phyloP scores from a whole-genome alignment of 1,284 basidiomycete genomes.

The Schizophyllum commune region DNA sequence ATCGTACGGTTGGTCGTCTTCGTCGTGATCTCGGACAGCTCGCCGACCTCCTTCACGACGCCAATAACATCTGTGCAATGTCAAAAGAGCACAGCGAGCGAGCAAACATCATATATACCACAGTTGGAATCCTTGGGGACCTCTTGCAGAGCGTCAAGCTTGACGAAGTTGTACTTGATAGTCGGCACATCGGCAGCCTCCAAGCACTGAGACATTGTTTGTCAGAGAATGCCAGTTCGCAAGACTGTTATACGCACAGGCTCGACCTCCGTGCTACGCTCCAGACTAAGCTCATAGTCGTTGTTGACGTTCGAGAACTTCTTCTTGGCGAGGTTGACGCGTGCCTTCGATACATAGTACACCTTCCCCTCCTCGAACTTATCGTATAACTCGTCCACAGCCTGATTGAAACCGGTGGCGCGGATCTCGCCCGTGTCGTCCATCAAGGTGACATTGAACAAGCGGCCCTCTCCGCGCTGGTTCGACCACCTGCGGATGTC shows the following conservation, averaged over 20 bases:
- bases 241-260: constrained; percentile 40
- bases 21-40: constrained; percentile 38
- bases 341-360: constrained; percentile 86
- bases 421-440: constrained; percentile 94
- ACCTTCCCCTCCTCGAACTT: constrained; percentile 89
- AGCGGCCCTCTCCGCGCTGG: constrained; percentile 86
- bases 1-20: constrained; percentile 29
- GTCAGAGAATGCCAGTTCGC: background rate
- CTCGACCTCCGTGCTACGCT: constrained; percentile 76
- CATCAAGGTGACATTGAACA: constrained; percentile 92
- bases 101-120: constrained; percentile 41
- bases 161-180: constrained; percentile 81
- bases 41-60: constrained; percentile 74
- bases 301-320: constrained; percentile 90
- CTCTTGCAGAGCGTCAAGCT: constrained; percentile 55
- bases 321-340: constrained; percentile 94
- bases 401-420: constrained; percentile 88
- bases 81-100: constrained; percentile 13
- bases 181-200: constrained; percentile 72
- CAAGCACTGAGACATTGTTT: constrained; percentile 47
- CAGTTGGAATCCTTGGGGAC: constrained; percentile 71
- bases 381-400: constrained; percentile 80
- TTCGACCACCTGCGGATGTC: constrained; percentile 92
- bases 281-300: constrained; percentile 93
- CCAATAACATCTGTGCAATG: constrained; percentile 69